phyloP scores from a whole-genome alignment of 2,329 filamentous ascomycete genomes.

The Phialemoniopsis sp. region DNA sequence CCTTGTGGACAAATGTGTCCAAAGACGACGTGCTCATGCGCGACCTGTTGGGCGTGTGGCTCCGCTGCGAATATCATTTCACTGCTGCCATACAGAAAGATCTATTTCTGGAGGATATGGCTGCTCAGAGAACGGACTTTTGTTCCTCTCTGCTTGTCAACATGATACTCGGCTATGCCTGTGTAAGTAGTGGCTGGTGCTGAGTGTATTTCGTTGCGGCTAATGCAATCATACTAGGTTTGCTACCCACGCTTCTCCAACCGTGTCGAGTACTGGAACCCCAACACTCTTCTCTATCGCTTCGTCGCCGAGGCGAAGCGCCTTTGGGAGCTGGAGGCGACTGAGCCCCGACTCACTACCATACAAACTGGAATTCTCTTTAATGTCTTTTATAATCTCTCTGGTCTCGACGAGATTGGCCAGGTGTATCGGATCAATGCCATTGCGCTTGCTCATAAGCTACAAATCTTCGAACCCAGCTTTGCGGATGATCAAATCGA shows the following conservation, averaged over 20 bases:
- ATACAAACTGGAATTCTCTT: constrained; percentile 27
- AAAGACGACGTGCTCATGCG: constrained; percentile 18
- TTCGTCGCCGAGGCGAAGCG: constrained; percentile 33
- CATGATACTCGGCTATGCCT: constrained; percentile 17
- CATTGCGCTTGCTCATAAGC: constrained; percentile 14
- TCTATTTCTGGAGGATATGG: constrained; percentile 20
- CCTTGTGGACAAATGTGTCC: constrained; percentile 19
- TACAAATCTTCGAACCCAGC: constrained; percentile 15
- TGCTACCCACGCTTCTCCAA: constrained; percentile 18
- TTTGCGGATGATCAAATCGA: constrained; percentile 8
- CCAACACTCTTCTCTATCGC: constrained; percentile 23
- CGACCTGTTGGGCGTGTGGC: constrained; percentile 13
- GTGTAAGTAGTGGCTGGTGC: constrained; percentile 15
- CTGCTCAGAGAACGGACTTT: constrained; percentile 7
- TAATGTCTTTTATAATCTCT: constrained; percentile 19
- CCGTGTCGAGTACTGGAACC: constrained; percentile 30
- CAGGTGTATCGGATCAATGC: constrained; percentile 13
- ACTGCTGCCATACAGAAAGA: constrained; percentile 17
- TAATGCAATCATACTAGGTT: too few species aligned
- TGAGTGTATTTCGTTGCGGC: too few species aligned
- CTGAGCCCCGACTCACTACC: constrained; percentile 20
- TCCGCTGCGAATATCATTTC: constrained; percentile 14
- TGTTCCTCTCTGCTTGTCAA: constrained; percentile 22
- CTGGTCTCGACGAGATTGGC: constrained; percentile 17
- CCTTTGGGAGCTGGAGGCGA: constrained; percentile 28